Evolutionary conservation across 2,329 filamentous ascomycete species (phyloP), one percentile per base, ranked within the genome.

Genomic region (Ceratocystiopsis sp.): DNA sequence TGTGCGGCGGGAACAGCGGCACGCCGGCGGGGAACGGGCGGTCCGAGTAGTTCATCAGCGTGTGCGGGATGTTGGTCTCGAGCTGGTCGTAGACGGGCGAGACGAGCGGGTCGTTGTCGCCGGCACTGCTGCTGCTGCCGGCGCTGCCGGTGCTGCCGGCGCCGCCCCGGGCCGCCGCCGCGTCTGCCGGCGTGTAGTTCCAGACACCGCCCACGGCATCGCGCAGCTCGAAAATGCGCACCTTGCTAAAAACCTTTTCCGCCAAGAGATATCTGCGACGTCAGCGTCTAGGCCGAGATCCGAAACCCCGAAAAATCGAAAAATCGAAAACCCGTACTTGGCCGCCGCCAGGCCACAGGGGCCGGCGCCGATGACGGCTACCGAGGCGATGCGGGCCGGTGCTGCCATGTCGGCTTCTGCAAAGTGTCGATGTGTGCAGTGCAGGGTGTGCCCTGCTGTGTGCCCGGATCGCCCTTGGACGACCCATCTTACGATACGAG

Each of bases 31-130:
- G 2, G 53, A 91, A 91, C 1, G 69, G 57, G 8, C 73, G 63
- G 50, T 89, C 81, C 5, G 78, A 79, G 57, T 78, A 95, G 4
- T 69, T 65, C 89, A 96, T 96, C 42, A 95, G 57, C 0, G 68
- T 66, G 46, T 80, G 75, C 0, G 86, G 83, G 40, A 95, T 86
- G 57, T 96, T 96, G 18, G 87, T 86, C 54, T 94, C 80, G 15
- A 95, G 65, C 19, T 70, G 63, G 40, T 85, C 75, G 58, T 95
- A 95, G 61, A 94, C 74, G 3, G 87, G 82, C n/a, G 84, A 67
- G 54, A 89, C 93, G 3, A 76, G 59, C 7, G 80, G 71, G 1
- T 70, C 55, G 9, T 13, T 35, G 25, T 29, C 25, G n/a, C n/a
- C n/a, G n/a, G n/a, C n/a, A 11, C 25, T 11, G 25, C 10, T 8